Conservation (phyloP, 352 stramenopile species). For the Phytophthora meadii region DNA sequence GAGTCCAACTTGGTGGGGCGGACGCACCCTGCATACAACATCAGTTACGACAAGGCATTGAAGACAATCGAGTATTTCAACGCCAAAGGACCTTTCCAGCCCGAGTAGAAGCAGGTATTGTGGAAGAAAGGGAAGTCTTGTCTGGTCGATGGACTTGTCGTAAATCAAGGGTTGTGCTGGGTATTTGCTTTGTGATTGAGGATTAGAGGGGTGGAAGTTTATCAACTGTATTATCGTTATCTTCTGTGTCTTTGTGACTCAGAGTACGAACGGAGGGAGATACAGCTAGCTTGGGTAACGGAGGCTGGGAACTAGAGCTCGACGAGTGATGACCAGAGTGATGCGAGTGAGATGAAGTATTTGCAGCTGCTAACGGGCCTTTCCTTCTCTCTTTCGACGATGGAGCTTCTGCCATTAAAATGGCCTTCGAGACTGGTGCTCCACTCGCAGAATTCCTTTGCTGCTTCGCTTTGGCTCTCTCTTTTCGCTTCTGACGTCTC, state of each 20-base stretch:
- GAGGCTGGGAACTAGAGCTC: slow-evolving; percentile 34
- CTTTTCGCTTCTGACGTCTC: slow-evolving; percentile 55
- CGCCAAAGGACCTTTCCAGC: slow-evolving; percentile 60
- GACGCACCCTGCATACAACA: slow-evolving; percentile 95
- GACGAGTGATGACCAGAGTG: slow-evolving; percentile 27
- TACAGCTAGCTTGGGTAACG: slow-evolving; percentile 54
- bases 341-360: slow-evolving; percentile 10
- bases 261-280: slow-evolving; percentile 46
- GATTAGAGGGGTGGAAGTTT: slow-evolving; percentile 58
- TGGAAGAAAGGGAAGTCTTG: slow-evolving; percentile 16
- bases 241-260: slow-evolving; percentile 30
- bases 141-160: slow-evolving; percentile 7
- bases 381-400: slow-evolving; percentile 47
- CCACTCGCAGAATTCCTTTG: slow-evolving; percentile 37
- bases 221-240: slow-evolving; percentile 36
- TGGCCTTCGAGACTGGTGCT: slow-evolving; percentile 50
- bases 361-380: slow-evolving; percentile 12
- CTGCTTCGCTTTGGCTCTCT: slow-evolving; percentile 50
- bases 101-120: slow-evolving; percentile 28
- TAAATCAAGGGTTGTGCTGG: slow-evolving; percentile 13
- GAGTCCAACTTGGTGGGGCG: slow-evolving; percentile 74
- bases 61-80: slow-evolving; percentile 76
- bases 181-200: slow-evolving; percentile 24
- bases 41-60: slow-evolving; percentile 85
- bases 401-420: slow-evolving; percentile 50